Base-by-base conservation (phyloP, 768 basidiomycete species). In the Amanita jacksonii region DNA sequence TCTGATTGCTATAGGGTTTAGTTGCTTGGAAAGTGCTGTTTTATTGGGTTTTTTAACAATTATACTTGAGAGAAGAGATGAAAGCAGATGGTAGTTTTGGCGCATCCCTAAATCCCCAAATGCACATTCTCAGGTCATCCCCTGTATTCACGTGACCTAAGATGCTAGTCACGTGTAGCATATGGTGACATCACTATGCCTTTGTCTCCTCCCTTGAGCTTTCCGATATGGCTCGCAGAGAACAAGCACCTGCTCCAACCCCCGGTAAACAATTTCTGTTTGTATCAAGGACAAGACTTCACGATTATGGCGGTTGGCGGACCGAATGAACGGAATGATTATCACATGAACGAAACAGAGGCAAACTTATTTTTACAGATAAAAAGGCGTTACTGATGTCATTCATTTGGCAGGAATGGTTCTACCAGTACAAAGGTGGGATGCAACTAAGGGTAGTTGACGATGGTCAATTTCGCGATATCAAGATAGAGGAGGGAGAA, bases 281-380 rank as follows among this genome's bases (percentile, higher is more conserved):
- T 90, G 45, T 89, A 85, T 60, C 72, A 76, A 41, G 89, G 88
- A 28, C 69, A 71, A 20, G 92, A 98, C 59, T 94, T 85, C 55
- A 76, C 87, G 33, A 81, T 94, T n/a, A 98, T 99, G 94, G 88
- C 75, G 5, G 80, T 98, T 18, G 93, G 96, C 7, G 96, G 94
- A 0, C 94, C 94, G 0, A 99, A 99, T 58, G 81, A 89, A 58
- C 69, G 94, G 30, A 85, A 85, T 42, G 93, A 96, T 62, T 97
- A 91, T 56, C 94, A 98, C 61, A 65, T 96, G 33, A 98, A 97
- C 59, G 81, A 96, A 64, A 97, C 93, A 1, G 91, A 96, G 73
- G 85, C 83, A 38, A 35, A 34, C 8, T 18, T 23, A 12, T 28
- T 28, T 28, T 6, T 28, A 6, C 12, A 28, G 12, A 28, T 28